Conservation (phyloP, 345 rosid genomes). For the Lepidium aucheri region DNA sequence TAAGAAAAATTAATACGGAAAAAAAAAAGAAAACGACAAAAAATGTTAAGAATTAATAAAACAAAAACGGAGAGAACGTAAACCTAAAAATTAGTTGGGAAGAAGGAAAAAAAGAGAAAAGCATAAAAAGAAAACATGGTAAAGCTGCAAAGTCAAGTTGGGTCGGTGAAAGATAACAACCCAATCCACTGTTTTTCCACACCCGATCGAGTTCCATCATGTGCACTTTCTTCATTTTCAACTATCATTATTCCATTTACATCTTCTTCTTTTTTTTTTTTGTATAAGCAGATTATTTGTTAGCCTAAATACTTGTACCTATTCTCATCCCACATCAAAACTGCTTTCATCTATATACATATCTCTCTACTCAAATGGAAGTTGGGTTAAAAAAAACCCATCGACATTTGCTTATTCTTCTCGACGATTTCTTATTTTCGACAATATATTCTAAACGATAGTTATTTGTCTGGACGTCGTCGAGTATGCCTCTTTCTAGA, state of each 20-base stretch:
- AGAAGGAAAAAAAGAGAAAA: neutral
- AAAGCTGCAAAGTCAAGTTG: slow-evolving; percentile 27
- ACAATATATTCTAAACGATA: too few species aligned
- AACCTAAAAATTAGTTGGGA: neutral
- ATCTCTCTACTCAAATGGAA: too few species aligned
- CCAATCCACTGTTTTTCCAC: neutral
- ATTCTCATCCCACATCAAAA: too few species aligned
- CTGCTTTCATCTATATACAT: too few species aligned
- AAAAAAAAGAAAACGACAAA: neutral
- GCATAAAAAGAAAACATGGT: neutral
- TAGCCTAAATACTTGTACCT: neutral
- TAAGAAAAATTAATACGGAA: neutral
- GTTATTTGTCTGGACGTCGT: too few species aligned
- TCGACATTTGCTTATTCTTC: too few species aligned
- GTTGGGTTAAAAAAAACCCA: too few species aligned
- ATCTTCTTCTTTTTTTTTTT: too few species aligned
- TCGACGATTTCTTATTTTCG: too few species aligned
- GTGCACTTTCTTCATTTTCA: neutral
- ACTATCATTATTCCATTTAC: neutral
- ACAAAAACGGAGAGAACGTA: neutral
- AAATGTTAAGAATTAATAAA: neutral
- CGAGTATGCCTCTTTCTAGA: too few species aligned
- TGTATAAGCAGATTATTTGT: neutral
- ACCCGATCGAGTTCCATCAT: slow-evolving; percentile 13
- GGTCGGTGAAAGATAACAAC: slow-evolving; percentile 23